Conservation (phyloP, 2,329 filamentous ascomycete species). For the Curvularia sp. region DNA sequence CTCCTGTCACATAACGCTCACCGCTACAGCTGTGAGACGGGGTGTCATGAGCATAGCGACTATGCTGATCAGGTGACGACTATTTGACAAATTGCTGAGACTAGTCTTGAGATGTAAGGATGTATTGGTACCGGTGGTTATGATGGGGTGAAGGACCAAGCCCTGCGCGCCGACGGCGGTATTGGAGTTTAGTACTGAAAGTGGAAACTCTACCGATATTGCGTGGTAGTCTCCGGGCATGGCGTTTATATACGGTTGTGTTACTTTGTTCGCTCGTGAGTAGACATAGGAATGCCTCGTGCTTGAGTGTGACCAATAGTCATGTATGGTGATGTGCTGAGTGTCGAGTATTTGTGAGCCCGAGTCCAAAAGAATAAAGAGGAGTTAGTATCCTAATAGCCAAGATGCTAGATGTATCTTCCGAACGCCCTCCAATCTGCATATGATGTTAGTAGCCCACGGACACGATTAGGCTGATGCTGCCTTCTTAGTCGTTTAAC, state of each 20-base stretch:
- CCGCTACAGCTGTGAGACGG: conserved; percentile 1
- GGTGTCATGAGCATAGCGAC: not conserved
- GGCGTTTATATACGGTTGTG: not conserved
- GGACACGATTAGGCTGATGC: not conserved
- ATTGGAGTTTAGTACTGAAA: not conserved
- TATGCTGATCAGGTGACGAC: not conserved
- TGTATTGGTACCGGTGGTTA: not conserved
- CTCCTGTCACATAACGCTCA: conserved; percentile 10
- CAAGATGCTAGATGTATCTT: not conserved
- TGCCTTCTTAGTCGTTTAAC: not conserved
- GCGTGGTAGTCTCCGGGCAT: not conserved
- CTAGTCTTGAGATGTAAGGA: not conserved
- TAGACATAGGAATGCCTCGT: not conserved
- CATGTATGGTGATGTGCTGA: not conserved
- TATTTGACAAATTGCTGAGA: not conserved
- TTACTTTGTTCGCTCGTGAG: not conserved
- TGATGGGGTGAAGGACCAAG: not conserved
- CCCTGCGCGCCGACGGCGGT: not conserved
- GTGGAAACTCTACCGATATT: not conserved
- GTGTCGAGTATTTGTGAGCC: not conserved
- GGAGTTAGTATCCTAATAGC: not conserved
- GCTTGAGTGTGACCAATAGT: not conserved
- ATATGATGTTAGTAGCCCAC: not conserved
- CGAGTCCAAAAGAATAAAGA: not conserved
- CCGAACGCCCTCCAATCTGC: not conserved